phyloP scores from a whole-genome alignment of 257 asterid genomes.

The Nicotiana knightiana region DNA sequence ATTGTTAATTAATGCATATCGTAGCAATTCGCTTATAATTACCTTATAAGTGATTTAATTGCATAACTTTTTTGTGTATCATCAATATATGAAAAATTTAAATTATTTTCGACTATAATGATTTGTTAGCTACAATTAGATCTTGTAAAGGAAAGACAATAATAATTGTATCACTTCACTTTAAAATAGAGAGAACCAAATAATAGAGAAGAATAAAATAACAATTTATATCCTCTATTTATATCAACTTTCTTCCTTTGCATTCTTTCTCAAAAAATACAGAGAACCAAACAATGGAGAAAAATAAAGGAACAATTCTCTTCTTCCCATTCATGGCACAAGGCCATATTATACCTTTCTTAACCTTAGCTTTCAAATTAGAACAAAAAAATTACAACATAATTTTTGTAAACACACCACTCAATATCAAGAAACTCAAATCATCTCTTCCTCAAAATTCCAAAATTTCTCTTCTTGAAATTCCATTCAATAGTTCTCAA shows the following conservation, averaged over 20 bases:
- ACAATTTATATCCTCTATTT: not conserved
- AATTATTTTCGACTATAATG: too few relatives aligned
- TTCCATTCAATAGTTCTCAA: slow-evolving; percentile 45
- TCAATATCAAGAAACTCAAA: slow-evolving; percentile 40
- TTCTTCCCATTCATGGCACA: slow-evolving; percentile 25
- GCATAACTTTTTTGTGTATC: too few relatives aligned
- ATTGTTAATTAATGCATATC: too few relatives aligned
- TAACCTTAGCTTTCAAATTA: slow-evolving; percentile 12
- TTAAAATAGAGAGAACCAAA: too few relatives aligned
- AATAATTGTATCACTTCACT: too few relatives aligned
- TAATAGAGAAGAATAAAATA: too few relatives aligned
- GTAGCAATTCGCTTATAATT: too few relatives aligned
- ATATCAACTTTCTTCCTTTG: slow-evolving; percentile 1
- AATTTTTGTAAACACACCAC: slow-evolving; percentile 29
- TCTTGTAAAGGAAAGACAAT: too few relatives aligned
- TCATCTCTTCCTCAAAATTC: slow-evolving; percentile 18
- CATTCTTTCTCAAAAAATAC: not conserved
- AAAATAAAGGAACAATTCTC: slow-evolving; percentile 7
- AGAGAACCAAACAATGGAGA: not conserved
- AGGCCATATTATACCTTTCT: slow-evolving; percentile 24
- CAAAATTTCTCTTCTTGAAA: slow-evolving; percentile 30
- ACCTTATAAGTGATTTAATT: too few relatives aligned
- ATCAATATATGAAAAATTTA: too few relatives aligned
- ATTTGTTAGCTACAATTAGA: too few relatives aligned
- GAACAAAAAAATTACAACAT: slow-evolving; percentile 12